A percentile compares a stretch with the other conserved stretches of the same genome.
These are phyloP conservation scores for Thraustochytrium striatum DNA, from an alignment of 352 stramenopile genomes.

Conservation along the genomic window DNA sequence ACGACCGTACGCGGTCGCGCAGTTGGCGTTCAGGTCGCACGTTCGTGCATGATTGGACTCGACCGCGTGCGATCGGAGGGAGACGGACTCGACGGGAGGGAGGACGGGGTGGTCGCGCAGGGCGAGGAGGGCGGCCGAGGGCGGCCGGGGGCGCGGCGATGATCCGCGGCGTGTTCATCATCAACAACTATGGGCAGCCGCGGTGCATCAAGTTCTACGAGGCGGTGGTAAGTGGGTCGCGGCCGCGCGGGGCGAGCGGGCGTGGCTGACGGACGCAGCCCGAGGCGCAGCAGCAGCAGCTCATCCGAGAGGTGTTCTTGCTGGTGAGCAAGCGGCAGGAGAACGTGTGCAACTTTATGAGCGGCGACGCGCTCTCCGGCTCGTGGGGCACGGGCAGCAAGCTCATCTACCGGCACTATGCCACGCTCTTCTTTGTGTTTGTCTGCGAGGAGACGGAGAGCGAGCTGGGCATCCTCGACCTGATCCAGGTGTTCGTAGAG, in stretches of 20 bases:
- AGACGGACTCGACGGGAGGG: no score
- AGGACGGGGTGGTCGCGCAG: no score
- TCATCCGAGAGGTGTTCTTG: constrained; percentile 96
- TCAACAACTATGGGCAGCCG: constrained; percentile 99
- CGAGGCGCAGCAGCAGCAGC: constrained; percentile 91
- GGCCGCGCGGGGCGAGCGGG: not conserved
- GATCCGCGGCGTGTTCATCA: constrained; percentile 98
- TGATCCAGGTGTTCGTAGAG: constrained; percentile 96
- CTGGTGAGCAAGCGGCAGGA: constrained; percentile 96
- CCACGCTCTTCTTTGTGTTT: constrained; percentile 99
- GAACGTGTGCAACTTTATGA: constrained; percentile 98
- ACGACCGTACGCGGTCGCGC: no score
- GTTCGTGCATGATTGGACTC: no score
- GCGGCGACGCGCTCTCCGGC: constrained; percentile 65
- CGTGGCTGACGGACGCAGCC: constrained; percentile 58
- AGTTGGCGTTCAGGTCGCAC: no score
- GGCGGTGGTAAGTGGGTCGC: constrained; percentile 77
- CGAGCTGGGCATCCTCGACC: constrained; percentile 96
- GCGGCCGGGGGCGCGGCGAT: constrained; percentile 61
- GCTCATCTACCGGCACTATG: constrained; percentile 99
- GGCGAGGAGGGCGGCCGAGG: no score
- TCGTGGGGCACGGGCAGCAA: constrained; percentile 83
- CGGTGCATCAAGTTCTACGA: constrained; percentile 99
- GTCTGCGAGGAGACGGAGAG: constrained; percentile 95
- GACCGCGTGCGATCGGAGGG: no score